Evolutionary conservation across 2,329 filamentous ascomycete species (phyloP).

Genomic region (Botrytis sinoallii): DNA sequence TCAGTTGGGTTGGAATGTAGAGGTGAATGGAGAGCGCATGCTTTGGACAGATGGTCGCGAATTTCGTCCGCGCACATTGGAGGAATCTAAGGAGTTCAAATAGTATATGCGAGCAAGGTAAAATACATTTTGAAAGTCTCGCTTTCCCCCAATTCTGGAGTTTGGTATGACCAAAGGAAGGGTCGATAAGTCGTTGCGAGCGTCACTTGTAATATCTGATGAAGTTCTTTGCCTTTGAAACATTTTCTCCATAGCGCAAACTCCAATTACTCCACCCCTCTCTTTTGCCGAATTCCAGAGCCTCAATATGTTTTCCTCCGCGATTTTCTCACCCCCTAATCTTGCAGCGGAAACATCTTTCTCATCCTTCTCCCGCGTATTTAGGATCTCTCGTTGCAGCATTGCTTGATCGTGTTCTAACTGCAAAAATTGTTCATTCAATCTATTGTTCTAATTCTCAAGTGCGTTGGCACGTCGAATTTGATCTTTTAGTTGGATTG

Average conservation of each 20-base stretch:
- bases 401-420: not conserved
- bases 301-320: not conserved
- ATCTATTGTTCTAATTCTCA: not conserved
- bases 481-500: not conserved
- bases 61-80: not conserved
- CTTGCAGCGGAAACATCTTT: not conserved
- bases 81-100: not conserved
- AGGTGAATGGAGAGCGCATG: too few relatives aligned
- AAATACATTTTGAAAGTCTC: not conserved
- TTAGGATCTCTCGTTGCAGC: not conserved
- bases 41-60: not conserved
- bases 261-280: not conserved
- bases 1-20: too few relatives aligned
- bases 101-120: not conserved
- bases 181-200: fast-evolving
- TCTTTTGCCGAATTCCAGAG: not conserved
- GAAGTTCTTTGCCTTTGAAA: not conserved
- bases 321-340: not conserved
- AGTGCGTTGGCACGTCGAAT: not conserved
- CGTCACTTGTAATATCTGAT: not conserved
- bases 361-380: not conserved
- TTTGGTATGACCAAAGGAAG: not conserved
- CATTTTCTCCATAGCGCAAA: not conserved
- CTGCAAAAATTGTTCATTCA: not conserved
- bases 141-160: not conserved